A percentile compares a stretch with the other conserved stretches of the same genome.
Conservation (phyloP, 805 yeast species). For the Yarrowia phangngaensis region DNA sequence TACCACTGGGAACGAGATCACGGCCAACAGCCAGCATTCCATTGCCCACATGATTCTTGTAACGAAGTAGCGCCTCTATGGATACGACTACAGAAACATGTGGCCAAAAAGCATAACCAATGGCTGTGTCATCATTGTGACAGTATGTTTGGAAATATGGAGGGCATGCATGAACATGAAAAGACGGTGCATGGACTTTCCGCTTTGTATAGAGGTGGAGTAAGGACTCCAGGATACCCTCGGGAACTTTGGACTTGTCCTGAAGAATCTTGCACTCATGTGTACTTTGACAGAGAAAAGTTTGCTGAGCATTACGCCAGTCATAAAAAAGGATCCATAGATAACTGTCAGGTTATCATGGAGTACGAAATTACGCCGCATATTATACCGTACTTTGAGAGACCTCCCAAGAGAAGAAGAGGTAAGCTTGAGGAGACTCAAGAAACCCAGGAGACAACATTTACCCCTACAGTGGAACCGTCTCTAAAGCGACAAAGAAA, state of each 20-base stretch:
- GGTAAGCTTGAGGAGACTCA: too few relatives aligned
- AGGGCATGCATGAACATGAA: slow-evolving; percentile 15
- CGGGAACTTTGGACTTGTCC: slow-evolving; percentile 8
- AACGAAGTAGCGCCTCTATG: slow-evolving; percentile 65
- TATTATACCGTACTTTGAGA: slow-evolving; percentile 34
- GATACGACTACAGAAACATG: slow-evolving; percentile 71
- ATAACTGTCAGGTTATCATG: slow-evolving; percentile 46
- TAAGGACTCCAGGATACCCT: neutral
- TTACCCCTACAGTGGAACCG: slow-evolving; percentile 59
- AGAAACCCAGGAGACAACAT: slow-evolving; percentile 45
- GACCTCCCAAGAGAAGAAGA: too few relatives aligned
- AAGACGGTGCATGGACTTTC: slow-evolving; percentile 1
- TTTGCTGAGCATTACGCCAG: slow-evolving; percentile 41
- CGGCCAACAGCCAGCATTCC: slow-evolving; percentile 50
- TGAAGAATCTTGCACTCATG: neutral
- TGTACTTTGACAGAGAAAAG: neutral
- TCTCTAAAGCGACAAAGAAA: too few relatives aligned
- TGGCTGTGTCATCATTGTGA: slow-evolving; percentile 12
- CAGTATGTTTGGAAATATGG: neutral
- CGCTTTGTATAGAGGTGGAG: neutral
- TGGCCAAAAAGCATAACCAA: slow-evolving; percentile 53
- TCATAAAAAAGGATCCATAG: neutral
- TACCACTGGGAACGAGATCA: slow-evolving; percentile 17
- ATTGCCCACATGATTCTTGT: slow-evolving; percentile 52
- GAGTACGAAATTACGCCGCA: slow-evolving; percentile 56